Evolutionary conservation across 2,329 filamentous ascomycete genomes (phyloP).

Genomic region (Knufia fluminis): DNA sequence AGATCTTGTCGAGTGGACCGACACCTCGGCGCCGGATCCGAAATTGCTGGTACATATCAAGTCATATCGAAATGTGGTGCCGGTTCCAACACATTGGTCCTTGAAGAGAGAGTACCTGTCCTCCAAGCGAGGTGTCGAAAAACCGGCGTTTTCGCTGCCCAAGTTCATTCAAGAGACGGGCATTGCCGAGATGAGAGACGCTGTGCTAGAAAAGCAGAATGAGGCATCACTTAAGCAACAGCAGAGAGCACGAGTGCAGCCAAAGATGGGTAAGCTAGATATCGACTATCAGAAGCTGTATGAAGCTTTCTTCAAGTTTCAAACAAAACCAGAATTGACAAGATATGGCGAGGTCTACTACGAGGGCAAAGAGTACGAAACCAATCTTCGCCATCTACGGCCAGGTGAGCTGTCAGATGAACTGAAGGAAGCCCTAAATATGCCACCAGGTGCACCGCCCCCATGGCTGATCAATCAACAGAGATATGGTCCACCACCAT

Average conservation of each 20-base stretch:
- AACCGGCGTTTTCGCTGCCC: constrained; percentile 81
- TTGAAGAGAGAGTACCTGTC: constrained; percentile 95
- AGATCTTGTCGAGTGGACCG: constrained; percentile 95
- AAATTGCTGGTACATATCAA: constrained; percentile 88
- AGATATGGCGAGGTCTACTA: constrained; percentile 99
- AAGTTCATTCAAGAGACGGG: constrained; percentile 97
- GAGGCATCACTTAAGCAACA: constrained; percentile 89
- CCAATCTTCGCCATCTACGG: constrained; percentile 80
- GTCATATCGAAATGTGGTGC: constrained; percentile 86
- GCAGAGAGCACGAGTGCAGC: constrained; percentile 84
- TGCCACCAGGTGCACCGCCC: constrained; percentile 83
- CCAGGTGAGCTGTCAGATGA: constrained; percentile 85
- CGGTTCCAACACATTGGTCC: constrained; percentile 88
- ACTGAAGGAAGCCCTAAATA: constrained; percentile 84
- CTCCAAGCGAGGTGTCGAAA: constrained; percentile 93
- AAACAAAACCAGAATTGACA: constrained; percentile 89
- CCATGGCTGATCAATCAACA: constrained; percentile 98
- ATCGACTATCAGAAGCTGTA: constrained; percentile 98
- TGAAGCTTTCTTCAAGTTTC: constrained; percentile 95
- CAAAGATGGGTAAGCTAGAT: constrained; percentile 93
- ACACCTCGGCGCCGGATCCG: constrained; percentile 83
- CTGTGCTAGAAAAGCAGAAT: constrained; percentile 89
- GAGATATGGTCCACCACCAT: constrained; percentile 82
- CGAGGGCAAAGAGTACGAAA: constrained; percentile 96
- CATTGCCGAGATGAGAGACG: constrained; percentile 96